Evolutionary conservation across 2,329 filamentous ascomycete genomes (phyloP).

Genomic region (Monilinia aucupariae): DNA sequence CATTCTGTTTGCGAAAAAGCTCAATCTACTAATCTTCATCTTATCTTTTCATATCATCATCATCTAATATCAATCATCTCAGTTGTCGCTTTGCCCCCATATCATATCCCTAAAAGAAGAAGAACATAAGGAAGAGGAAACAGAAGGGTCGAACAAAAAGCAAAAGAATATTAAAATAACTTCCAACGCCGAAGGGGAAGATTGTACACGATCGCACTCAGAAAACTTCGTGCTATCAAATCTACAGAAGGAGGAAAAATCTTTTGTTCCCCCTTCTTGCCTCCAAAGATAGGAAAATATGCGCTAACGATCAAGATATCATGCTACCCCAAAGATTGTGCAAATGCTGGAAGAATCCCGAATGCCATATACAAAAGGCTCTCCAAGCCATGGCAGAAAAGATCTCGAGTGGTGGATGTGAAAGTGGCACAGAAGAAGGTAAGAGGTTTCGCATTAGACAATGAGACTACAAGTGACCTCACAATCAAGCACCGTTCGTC

Average conservation of each 20-base stretch:
- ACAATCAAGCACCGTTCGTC: conserved; percentile 30
- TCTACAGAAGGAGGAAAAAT: conserved; percentile 11
- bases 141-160: neutral
- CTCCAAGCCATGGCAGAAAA: conserved; percentile 25
- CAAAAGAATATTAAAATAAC: conserved; percentile 13
- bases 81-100: conserved; percentile 2
- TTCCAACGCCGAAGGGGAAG: conserved; percentile 8
- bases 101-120: conserved; percentile 14
- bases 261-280: neutral
- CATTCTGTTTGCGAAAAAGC: neutral
- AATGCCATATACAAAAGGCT: conserved; percentile 33
- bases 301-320: conserved; percentile 17
- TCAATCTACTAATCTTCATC: conserved; percentile 7
- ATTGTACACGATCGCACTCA: conserved; percentile 5
- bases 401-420: conserved; percentile 24
- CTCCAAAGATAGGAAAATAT: conserved; percentile 12
- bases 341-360: conserved; percentile 13
- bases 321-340: conserved; percentile 13
- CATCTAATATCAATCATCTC: conserved; percentile 13
- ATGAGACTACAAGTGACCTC: neutral
- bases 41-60: conserved; percentile 11
- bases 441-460: conserved; percentile 23
- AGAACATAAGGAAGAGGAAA: neutral
- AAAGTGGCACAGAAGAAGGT: conserved; percentile 35
- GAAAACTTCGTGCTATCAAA: conserved; percentile 8